phyloP scores from a whole-genome alignment of 2,329 filamentous ascomycete genomes.

The Fusarium buxicola region DNA sequence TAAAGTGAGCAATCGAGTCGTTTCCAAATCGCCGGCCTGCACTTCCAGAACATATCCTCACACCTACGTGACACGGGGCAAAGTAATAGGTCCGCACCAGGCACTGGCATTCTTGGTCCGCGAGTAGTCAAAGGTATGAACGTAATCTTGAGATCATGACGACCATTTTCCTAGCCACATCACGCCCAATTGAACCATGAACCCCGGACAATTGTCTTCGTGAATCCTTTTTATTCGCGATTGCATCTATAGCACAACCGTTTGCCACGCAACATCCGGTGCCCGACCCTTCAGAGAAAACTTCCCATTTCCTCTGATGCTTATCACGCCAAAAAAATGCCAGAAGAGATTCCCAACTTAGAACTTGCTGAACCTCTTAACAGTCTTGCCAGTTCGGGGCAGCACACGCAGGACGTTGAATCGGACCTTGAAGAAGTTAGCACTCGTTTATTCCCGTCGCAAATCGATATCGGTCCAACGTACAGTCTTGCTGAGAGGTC shows the following conservation, averaged over 20 bases:
- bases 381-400: constrained; percentile 94
- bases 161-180: constrained; percentile 46
- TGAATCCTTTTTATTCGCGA: constrained; percentile 58
- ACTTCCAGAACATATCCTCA: not conserved
- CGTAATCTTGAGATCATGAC: constrained; percentile 48
- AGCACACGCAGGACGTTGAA: constrained; percentile 99
- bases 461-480: constrained; percentile 54
- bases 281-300: constrained; percentile 55
- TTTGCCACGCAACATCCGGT: constrained; percentile 57
- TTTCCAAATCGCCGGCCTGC: no score
- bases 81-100: constrained; percentile 33
- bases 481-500: constrained; percentile 99
- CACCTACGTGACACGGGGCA: constrained; percentile 8
- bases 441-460: not conserved
- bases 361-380: constrained; percentile 99
- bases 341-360: constrained; percentile 70
- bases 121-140: constrained; percentile 47
- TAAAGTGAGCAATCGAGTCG: no score
- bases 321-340: constrained; percentile 69
- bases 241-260: constrained; percentile 61
- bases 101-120: constrained; percentile 39
- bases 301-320: constrained; percentile 54
- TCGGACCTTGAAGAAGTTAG: constrained; percentile 74
- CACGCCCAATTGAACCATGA: constrained; percentile 47
- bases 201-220: constrained; percentile 52